A percentile compares a stretch with the other conserved stretches of the same genome.
These are phyloP conservation scores for Truncatella angustata DNA, from an alignment of 2,329 filamentous ascomycete genomes.

Conservation along the genomic window DNA sequence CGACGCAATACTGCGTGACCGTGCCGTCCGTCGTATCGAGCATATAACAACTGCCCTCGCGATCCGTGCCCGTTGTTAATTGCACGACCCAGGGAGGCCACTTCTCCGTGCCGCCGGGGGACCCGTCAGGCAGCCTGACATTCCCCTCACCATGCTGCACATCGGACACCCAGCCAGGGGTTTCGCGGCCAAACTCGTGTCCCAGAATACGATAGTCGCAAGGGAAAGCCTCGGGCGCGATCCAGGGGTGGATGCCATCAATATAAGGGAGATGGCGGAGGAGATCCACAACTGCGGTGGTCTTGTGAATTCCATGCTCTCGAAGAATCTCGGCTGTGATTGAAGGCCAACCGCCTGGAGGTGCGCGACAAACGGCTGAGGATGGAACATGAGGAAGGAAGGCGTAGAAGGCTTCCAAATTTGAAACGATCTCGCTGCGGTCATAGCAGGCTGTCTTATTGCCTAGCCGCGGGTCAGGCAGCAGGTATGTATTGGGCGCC, in stretches of 20 bases:
- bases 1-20: not conserved
- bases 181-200: not conserved
- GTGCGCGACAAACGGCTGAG: not conserved
- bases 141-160: not conserved
- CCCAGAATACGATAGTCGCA: not conserved
- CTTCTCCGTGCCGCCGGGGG: not conserved
- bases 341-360: not conserved
- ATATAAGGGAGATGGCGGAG: conserved; percentile 5
- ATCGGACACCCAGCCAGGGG: not conserved
- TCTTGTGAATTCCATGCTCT: not conserved
- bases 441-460: not conserved
- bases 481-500: not conserved
- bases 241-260: not conserved
- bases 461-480: not conserved
- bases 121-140: not conserved
- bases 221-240: conserved; percentile 1
- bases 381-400: not conserved
- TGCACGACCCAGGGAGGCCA: conserved; percentile 4
- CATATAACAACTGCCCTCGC: conserved; percentile 1
- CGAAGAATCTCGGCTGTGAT: not conserved
- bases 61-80: conserved; percentile 1
- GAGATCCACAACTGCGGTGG: not conserved
- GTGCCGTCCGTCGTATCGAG: conserved; percentile 8
- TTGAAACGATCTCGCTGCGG: not conserved
- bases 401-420: not conserved